phyloP scores from a whole-genome alignment of 768 basidiomycete genomes.

The Boletus rufocinnamomeus region DNA sequence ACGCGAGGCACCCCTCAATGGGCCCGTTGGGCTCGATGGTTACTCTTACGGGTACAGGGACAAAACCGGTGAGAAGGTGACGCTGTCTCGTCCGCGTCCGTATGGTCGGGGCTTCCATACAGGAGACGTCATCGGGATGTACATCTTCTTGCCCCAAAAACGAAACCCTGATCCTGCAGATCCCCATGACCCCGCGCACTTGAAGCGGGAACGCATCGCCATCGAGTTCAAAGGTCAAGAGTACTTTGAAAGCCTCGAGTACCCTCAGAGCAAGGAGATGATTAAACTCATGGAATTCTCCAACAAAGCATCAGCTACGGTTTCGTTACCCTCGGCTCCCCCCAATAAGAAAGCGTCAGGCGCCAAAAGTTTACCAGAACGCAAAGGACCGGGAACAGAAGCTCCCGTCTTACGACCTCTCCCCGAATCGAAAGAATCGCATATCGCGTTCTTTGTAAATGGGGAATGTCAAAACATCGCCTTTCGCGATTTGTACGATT shows the following conservation, averaged over 20 bases:
- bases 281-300: conserved; percentile 78
- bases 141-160: conserved; percentile 81
- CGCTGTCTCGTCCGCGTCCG: conserved; percentile 74
- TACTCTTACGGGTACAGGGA: conserved; percentile 93
- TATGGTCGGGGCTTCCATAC: conserved; percentile 76
- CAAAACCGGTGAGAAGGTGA: conserved; percentile 89
- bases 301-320: conserved; percentile 55
- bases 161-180: conserved; percentile 62
- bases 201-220: conserved; percentile 87
- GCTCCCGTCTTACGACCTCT: conserved; percentile 57
- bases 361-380: conserved; percentile 69
- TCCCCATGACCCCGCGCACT: conserved; percentile 74
- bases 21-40: conserved; percentile 89
- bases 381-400: conserved; percentile 39
- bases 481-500: conserved; percentile 88
- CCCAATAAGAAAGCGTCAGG: conserved; percentile 64
- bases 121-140: conserved; percentile 92
- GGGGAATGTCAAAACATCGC: conserved; percentile 83
- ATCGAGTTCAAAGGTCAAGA: conserved; percentile 97
- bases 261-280: conserved; percentile 91
- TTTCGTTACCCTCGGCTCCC: conserved; percentile 55
- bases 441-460: conserved; percentile 89
- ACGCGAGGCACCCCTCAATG: conserved; percentile 91
- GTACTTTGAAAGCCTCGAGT: conserved; percentile 94
- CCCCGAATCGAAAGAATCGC: conserved; percentile 68